Evolutionary conservation across 1,139 yeast genomes (phyloP), one percentile per base, ranked within the genome.

Genomic region (Debaryomyces udenii): DNA sequence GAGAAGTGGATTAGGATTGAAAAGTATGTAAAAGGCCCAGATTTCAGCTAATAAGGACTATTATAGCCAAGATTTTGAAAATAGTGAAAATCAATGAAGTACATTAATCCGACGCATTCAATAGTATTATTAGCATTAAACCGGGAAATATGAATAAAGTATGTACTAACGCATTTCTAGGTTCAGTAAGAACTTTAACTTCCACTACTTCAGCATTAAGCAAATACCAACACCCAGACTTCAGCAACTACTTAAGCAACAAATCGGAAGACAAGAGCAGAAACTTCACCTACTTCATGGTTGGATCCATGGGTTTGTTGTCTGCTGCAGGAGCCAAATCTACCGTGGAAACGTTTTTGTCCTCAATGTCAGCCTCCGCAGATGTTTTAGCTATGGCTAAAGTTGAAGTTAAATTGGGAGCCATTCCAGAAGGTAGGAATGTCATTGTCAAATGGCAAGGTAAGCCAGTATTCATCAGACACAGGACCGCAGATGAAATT

Each of bases 361-460:
- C 89, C 47, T 80, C 97, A 52, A 83, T 91, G 93, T 83, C 96
- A 55, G 99, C 99, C 36, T 91, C 99, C 47, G 96, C 98, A 52
- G 99, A 94, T 78, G 96, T 94, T 49, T 80, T 94, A 74, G 99
- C 99, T 48, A 84, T 94, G 96, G 99, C 99, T 58, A 94, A 94
- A 78, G 96, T 91, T 57, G 99, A 94, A 77, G 96, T 94, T 56
- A 93, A 88, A 70, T 82, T 94, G 61, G 83, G 86, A 46, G 87
- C 90, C 51, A 90, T 94, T 53, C 99, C 99, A 59, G 91, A 86
- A 68, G 99, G 99, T 71, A 91, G 91, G 78, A 94, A 94, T 71
- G 95, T 93, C 55, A 89, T 93, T 64, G 95, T 94, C 59, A 94
- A 94, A 75, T 94, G 99, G 99, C 96, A 94, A 77, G 99, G 99